Conservation (phyloP, 306 rosid genomes). For the Cyamopsis tetragonoloba region DNA sequence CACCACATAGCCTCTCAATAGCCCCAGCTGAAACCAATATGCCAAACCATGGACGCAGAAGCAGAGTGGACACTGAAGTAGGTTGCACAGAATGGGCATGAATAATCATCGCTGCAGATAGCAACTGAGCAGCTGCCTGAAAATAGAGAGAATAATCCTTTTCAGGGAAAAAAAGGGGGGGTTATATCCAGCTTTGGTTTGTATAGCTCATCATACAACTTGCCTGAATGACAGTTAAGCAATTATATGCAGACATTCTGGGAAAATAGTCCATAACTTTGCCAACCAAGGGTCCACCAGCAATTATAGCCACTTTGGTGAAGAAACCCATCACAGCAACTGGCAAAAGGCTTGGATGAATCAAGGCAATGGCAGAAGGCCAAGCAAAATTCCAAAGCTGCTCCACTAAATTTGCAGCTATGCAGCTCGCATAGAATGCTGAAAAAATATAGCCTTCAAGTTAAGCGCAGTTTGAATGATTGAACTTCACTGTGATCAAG, state of each 20-base stretch:
- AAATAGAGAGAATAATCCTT: slow-evolving; percentile 2
- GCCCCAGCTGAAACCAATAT: slow-evolving; percentile 75
- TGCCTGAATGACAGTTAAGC: slow-evolving; percentile 76
- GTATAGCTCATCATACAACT: slow-evolving; percentile 22
- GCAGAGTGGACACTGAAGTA: slow-evolving; percentile 55
- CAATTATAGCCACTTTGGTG: slow-evolving; percentile 72
- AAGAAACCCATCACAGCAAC: slow-evolving; percentile 91
- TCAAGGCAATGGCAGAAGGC: slow-evolving; percentile 96
- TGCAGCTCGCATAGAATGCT: slow-evolving; percentile 86
- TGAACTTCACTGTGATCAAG: slow-evolving; percentile 2
- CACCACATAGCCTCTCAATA: slow-evolving; percentile 79
- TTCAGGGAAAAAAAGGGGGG: slow-evolving; percentile 10
- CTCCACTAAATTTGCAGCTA: slow-evolving; percentile 89
- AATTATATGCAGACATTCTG: slow-evolving; percentile 64
- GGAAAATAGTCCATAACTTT: slow-evolving; percentile 82
- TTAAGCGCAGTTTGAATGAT: slow-evolving; percentile 33
- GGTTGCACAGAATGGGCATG: slow-evolving; percentile 58
- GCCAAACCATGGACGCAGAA: slow-evolving; percentile 79
- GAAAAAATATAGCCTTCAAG: slow-evolving; percentile 35
- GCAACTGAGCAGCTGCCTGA: slow-evolving; percentile 87
- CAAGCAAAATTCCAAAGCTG: slow-evolving; percentile 98
- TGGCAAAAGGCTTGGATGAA: slow-evolving; percentile 92
- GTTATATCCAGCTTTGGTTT: neutral
- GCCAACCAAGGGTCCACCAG: slow-evolving; percentile 90
- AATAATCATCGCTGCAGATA: slow-evolving; percentile 78